These are phyloP conservation scores for Pholiota microspora DNA, from an alignment of 768 basidiomycete genomes.

Conservation along the genomic window DNA sequence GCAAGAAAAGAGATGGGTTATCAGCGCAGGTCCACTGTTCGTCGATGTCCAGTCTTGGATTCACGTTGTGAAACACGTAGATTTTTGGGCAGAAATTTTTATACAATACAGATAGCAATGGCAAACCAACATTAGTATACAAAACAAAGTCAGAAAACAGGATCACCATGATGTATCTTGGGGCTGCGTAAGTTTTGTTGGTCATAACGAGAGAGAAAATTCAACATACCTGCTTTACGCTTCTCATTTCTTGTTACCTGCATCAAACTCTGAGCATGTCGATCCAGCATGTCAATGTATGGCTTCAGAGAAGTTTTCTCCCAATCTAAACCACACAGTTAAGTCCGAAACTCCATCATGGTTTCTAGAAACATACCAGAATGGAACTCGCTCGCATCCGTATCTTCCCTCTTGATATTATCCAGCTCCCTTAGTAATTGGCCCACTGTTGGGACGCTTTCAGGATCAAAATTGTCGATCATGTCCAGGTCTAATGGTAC, in stretches of 20 bases:
- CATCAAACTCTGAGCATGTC: conserved; percentile 60
- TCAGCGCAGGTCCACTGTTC: too few relatives aligned
- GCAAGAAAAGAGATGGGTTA: too few relatives aligned
- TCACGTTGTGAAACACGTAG: background rate
- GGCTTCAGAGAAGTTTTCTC: conserved; percentile 83
- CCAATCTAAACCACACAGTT: conserved; percentile 53
- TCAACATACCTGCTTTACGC: conserved; percentile 34
- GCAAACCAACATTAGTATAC: background rate
- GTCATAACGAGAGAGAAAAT: too few relatives aligned
- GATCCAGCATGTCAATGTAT: conserved; percentile 88
- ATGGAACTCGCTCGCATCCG: conserved; percentile 40
- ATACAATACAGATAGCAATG: conserved; percentile 4
- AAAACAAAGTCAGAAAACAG: background rate
- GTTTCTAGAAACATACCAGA: conserved; percentile 35
- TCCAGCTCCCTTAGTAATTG: conserved; percentile 85
- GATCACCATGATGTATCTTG: conserved; percentile 23
- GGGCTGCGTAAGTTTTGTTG: too few relatives aligned
- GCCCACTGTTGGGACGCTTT: conserved; percentile 79
- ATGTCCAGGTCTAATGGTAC: conserved; percentile 81
- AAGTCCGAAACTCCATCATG: conserved; percentile 3
- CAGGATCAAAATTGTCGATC: conserved; percentile 84
- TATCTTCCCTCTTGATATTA: conserved; percentile 26
- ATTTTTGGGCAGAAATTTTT: background rate
- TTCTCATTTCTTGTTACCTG: conserved; percentile 51
- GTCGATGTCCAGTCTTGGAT: too few relatives aligned